phyloP scores from a whole-genome alignment of 306 rosid genomes.

The Argentina anserina region DNA sequence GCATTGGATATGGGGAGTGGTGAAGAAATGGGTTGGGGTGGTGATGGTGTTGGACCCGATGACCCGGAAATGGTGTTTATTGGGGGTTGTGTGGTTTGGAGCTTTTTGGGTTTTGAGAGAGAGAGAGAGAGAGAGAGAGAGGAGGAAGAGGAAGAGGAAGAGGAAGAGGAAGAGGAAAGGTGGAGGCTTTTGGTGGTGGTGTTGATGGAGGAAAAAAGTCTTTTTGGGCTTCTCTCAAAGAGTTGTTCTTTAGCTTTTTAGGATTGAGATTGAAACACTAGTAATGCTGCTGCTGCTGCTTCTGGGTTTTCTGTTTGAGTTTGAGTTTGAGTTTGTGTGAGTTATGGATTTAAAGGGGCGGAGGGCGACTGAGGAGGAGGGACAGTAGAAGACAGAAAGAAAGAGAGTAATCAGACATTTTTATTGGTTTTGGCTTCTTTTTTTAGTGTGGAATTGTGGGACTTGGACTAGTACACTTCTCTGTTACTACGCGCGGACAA shows the following conservation, averaged over 20 bases:
- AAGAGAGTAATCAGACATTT: not conserved
- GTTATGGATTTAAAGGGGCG: not conserved
- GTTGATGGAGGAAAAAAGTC: not conserved
- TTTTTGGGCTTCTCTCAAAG: not conserved
- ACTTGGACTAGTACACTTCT: not conserved
- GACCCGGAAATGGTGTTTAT: conserved; percentile 34
- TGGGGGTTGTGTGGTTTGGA: conserved; percentile 15
- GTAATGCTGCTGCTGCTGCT: not conserved
- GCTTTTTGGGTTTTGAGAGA: conserved; percentile 1
- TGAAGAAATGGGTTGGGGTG: conserved; percentile 16
- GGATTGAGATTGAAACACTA: not conserved
- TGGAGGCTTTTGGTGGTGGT: conserved; percentile 2
- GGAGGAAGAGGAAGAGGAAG: no score
- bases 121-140: not conserved
- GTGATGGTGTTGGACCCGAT: conserved; percentile 45
- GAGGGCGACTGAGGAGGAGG: not conserved
- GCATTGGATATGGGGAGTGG: not conserved
- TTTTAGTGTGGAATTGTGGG: not conserved
- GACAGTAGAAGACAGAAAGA: not conserved
- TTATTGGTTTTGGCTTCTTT: not conserved
- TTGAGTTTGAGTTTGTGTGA: not conserved
- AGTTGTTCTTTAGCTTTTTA: conserved; percentile 7
- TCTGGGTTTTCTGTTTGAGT: no score
- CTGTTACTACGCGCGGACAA: conserved; percentile 6
- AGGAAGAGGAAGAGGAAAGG: not conserved